Conservation (phyloP, 208 protist genomes). For the Blastocrithidia nonstop region DNA sequence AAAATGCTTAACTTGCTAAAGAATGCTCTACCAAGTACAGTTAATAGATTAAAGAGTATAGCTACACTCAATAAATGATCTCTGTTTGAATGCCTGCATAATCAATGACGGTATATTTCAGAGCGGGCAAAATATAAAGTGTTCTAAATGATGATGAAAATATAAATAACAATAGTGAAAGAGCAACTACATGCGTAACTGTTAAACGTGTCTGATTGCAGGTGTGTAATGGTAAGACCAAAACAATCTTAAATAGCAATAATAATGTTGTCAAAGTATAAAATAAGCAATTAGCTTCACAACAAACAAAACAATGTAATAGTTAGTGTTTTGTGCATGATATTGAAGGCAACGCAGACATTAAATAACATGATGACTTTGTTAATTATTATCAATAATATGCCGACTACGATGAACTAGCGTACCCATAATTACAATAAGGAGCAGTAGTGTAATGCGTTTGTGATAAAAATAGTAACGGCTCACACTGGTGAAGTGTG, state of each 20-base stretch:
- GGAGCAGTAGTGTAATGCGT: slow-evolving; percentile 50
- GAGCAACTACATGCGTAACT: too few relatives aligned
- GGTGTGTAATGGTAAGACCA: slow-evolving; percentile 31
- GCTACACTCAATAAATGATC: too few relatives aligned
- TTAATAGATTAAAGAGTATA: too few relatives aligned
- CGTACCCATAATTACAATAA: slow-evolving; percentile 21
- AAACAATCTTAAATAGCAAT: slow-evolving; percentile 5
- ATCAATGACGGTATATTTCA: too few relatives aligned
- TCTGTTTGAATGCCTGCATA: too few relatives aligned
- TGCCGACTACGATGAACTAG: slow-evolving; percentile 31
- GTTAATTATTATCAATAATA: slow-evolving; percentile 55
- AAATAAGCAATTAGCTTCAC: slow-evolving; percentile 27
- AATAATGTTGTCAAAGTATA: slow-evolving; percentile 21
- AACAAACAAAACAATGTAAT: slow-evolving; percentile 33
- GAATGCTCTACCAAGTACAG: too few relatives aligned
- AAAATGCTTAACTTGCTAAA: too few relatives aligned
- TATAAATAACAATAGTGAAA: too few relatives aligned
- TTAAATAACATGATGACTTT: slow-evolving; percentile 13
- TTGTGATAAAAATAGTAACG: slow-evolving; percentile 39
- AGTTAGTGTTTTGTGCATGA: slow-evolving; percentile 18
- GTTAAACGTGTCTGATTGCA: too few relatives aligned
- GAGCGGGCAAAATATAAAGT: too few relatives aligned
- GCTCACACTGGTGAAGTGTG: slow-evolving; percentile 78
- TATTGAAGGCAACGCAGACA: slow-evolving; percentile 12
- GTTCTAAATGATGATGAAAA: too few relatives aligned